These are phyloP conservation scores for Ceratocystiopsis minuta DNA, from an alignment of 2,329 filamentous ascomycete genomes.

Conservation along the genomic window DNA sequence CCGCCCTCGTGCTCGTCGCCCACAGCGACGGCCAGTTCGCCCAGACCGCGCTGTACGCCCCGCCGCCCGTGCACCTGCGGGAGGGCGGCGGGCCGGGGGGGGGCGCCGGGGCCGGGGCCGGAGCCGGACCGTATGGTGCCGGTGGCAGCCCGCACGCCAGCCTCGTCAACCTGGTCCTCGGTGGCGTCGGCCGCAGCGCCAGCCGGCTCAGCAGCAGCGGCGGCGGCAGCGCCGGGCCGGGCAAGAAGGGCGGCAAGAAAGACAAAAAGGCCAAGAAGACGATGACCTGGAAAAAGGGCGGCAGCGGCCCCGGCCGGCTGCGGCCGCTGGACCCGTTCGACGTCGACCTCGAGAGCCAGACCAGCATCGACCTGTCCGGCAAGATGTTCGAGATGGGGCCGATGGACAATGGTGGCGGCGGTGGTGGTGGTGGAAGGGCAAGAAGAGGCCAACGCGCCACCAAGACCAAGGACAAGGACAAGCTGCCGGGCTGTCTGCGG, in stretches of 20 bases:
- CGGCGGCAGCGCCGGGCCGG: background rate
- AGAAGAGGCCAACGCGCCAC: background rate
- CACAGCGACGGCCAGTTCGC: conserved; percentile 35
- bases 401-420: background rate
- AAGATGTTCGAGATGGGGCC: conserved; percentile 19
- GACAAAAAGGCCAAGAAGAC: background rate
- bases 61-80: conserved; percentile 28
- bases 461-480: conserved; percentile 22
- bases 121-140: no score
- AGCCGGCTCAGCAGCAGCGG: conserved; percentile 14
- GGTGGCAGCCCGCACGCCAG: conserved; percentile 6
- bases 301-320: conserved; percentile 12
- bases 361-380: conserved; percentile 24
- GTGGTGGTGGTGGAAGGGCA: background rate
- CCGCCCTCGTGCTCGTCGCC: conserved; percentile 41
- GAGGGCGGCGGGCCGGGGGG: conserved; percentile 5
- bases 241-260: conserved; percentile 8
- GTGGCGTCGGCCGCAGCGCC: conserved; percentile 11
- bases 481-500: conserved; percentile 30
- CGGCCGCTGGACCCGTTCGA: conserved; percentile 38
- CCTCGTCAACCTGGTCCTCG: conserved; percentile 8
- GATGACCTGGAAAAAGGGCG: no score
- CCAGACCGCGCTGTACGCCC: conserved; percentile 36
- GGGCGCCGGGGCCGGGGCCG: conserved; percentile 5
- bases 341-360: conserved; percentile 45